Conservation (phyloP, 495 filamentous ascomycete species). For the Talaromyces wortmannii region DNA sequence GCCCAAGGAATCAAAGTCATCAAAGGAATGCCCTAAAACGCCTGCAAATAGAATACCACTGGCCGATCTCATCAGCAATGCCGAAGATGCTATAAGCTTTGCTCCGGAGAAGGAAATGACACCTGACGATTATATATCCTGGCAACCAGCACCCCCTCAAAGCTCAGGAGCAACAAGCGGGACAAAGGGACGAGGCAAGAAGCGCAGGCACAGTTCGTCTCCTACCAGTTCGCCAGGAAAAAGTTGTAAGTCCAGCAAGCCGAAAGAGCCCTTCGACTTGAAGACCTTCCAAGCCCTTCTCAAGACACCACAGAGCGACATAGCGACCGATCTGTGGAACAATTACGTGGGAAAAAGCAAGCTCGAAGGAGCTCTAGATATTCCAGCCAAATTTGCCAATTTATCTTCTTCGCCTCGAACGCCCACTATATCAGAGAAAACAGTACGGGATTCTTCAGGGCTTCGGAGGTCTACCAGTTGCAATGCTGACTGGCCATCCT, state of each 20-base stretch:
- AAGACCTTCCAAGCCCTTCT: slow-evolving; percentile 49
- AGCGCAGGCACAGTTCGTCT: slow-evolving; percentile 77
- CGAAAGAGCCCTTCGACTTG: slow-evolving; percentile 37
- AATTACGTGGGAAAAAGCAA: slow-evolving; percentile 54
- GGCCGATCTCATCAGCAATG: slow-evolving; percentile 71
- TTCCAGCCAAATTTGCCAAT: slow-evolving; percentile 50
- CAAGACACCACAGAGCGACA: slow-evolving; percentile 74
- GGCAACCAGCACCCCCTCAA: slow-evolving; percentile 49
- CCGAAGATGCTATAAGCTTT: slow-evolving; percentile 47
- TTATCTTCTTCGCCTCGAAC: slow-evolving; percentile 67
- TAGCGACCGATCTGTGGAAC: slow-evolving; percentile 81
- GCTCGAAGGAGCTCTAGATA: slow-evolving; percentile 25
- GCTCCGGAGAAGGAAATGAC: slow-evolving; percentile 39
- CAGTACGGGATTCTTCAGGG: slow-evolving; percentile 40
- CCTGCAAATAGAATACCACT: slow-evolving; percentile 69
- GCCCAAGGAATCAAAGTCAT: slow-evolving; percentile 22
- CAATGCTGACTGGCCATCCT: slow-evolving; percentile 54
- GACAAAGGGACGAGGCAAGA: slow-evolving; percentile 47
- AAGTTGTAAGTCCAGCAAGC: slow-evolving; percentile 29
- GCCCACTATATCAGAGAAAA: slow-evolving; percentile 28
- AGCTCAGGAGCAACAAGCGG: slow-evolving; percentile 34
- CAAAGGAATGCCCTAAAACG: slow-evolving; percentile 57
- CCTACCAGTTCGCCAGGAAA: slow-evolving; percentile 64
- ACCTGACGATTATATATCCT: slow-evolving; percentile 68
- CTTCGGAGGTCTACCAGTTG: slow-evolving; percentile 68